Base-by-base conservation (phyloP, 108 stramenopile genomes). In the Skeletonema marinoi region DNA sequence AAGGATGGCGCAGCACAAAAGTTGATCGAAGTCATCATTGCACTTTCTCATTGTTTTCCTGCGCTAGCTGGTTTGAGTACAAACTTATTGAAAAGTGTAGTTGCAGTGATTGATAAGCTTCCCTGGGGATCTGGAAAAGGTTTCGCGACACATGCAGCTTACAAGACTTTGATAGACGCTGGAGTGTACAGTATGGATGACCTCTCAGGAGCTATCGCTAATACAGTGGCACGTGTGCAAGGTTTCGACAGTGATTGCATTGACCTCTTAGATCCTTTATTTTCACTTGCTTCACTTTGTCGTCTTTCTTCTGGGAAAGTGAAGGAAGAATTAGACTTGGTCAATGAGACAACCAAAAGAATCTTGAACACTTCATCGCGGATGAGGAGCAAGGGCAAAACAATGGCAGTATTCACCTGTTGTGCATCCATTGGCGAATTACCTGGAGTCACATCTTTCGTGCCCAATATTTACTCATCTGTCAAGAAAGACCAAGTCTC, bases 91-190 rank as follows among this genome's bases (percentile, higher is more conserved):
- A 59, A 78, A 41, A 83, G 72, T 30, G 36, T 87, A 0, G 64
- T 86, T 21, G 39, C 46, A 36, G 35, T 89, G 31, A 71, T 93
- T 5, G 83, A 87, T 48, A 78, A 85, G 48, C 39, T 93, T 32
- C 83, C 86, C 17, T 88, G 88, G 89, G 88, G 86, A 42, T 75
- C 77, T 41, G 92, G 92, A 32, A 89, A 89, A 60, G 88, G 88
- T 3, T 77, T 89, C 58, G 86, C 80, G 5, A 33, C 90, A 1
- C 21, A 72, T 29, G 54, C 81, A 32, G 71, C 85, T 2, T 80
- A 88, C 42, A 77, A 68, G 35, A 41, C 65, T 25, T 81, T 77
- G 11, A 36, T 70, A 8, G 67, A 73, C 12, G 17, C 70, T 50
- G 86, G 75, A 4, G 41, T 86, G 32, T 46, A 89, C 12, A 66